Evolutionary conservation across 257 asterid species (phyloP).

Genomic region (Solanum chmielewskii): DNA sequence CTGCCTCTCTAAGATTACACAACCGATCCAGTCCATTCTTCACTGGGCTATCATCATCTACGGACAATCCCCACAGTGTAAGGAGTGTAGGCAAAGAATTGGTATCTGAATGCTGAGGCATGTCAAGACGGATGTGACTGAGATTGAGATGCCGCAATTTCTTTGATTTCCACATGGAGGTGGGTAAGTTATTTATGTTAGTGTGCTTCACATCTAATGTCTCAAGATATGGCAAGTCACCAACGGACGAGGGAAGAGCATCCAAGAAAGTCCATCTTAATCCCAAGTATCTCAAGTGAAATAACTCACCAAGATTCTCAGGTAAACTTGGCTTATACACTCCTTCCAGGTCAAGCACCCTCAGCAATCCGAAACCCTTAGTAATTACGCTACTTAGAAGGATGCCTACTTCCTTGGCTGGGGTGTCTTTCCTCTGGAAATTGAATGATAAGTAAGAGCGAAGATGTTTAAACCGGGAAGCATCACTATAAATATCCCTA

Average conservation of each 20-base stretch:
- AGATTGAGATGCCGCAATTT: constrained; percentile 20
- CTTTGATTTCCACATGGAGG: constrained; percentile 22
- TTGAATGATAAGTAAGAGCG: constrained; percentile 22
- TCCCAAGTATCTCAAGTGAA: constrained; percentile 22
- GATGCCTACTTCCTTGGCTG: constrained; percentile 15
- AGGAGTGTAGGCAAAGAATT: constrained; percentile 9
- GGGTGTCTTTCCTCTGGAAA: constrained; percentile 15
- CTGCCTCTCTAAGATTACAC: constrained; percentile 11
- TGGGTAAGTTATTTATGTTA: constrained; percentile 12
- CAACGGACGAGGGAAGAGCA: constrained; percentile 15
- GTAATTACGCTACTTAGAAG: constrained; percentile 6
- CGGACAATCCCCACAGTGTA: constrained; percentile 22
- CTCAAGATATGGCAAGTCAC: constrained; percentile 13
- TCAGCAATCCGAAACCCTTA: constrained; percentile 16
- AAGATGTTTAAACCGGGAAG: not conserved
- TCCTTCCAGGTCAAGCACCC: constrained; percentile 36
- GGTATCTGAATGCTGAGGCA: not conserved
- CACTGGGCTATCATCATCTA: not conserved
- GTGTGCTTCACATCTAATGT: constrained; percentile 28
- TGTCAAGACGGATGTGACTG: constrained; percentile 13
- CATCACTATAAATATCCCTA: not conserved
- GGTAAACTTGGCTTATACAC: constrained; percentile 26
- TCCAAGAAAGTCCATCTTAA: constrained; percentile 38
- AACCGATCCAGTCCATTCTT: constrained; percentile 2
- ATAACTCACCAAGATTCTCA: constrained; percentile 19